Conservation (phyloP, 495 filamentous ascomycete species). For the Aspergillus incahuasiensis region DNA sequence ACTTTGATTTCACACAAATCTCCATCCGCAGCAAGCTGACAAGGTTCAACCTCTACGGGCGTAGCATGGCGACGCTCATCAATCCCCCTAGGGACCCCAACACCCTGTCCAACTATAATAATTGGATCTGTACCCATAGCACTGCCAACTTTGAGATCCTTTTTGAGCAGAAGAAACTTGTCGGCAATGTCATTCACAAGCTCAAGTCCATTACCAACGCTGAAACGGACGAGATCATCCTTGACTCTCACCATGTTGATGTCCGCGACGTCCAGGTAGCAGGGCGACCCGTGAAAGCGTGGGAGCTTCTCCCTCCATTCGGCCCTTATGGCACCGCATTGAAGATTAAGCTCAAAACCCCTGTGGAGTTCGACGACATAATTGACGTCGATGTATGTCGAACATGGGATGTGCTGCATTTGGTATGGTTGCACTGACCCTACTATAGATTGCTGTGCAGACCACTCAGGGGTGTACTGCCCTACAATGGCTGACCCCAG, state of each 20-base stretch:
- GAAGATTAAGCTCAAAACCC: slow-evolving; percentile 61
- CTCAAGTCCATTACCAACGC: slow-evolving; percentile 67
- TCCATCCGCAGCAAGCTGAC: neutral
- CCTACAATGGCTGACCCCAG: slow-evolving; percentile 85
- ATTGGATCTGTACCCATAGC: slow-evolving; percentile 76
- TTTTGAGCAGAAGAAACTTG: slow-evolving; percentile 69
- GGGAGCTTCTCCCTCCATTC: slow-evolving; percentile 60
- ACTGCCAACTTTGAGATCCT: slow-evolving; percentile 73
- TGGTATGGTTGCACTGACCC: neutral
- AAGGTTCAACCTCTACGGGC: neutral
- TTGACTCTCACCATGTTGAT: slow-evolving; percentile 81
- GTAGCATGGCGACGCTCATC: slow-evolving; percentile 47
- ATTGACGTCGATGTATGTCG: slow-evolving; percentile 56
- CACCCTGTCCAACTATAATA: slow-evolving; percentile 85
- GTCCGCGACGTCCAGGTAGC: slow-evolving; percentile 63
- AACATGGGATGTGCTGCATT: neutral
- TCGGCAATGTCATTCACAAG: slow-evolving; percentile 68
- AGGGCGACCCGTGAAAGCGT: slow-evolving; percentile 50
- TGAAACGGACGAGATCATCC: slow-evolving; percentile 66
- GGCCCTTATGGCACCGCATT: slow-evolving; percentile 80
- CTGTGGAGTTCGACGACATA: slow-evolving; percentile 54
- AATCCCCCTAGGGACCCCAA: slow-evolving; percentile 73
- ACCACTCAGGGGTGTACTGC: slow-evolving; percentile 89
- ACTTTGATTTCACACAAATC: neutral
- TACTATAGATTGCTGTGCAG: slow-evolving; percentile 47